These are phyloP conservation scores for Hylodesmum podocarpum DNA, from an alignment of 306 rosid species.

Conservation along the genomic window DNA sequence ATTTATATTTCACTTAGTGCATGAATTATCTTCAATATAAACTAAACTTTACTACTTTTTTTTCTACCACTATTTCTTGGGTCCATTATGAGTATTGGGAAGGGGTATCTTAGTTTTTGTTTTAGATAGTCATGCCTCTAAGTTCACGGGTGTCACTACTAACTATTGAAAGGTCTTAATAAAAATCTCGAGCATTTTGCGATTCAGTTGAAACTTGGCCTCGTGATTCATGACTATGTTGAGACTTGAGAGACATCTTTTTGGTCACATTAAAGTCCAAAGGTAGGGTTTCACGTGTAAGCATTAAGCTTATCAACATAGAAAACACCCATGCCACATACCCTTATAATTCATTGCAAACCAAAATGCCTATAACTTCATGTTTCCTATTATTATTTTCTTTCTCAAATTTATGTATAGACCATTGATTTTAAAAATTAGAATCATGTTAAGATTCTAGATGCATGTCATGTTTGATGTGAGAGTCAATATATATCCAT, in stretches of 20 bases:
- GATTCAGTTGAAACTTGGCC: conserved; percentile 33
- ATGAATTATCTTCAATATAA: too few relatives aligned
- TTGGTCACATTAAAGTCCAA: conserved; percentile 29
- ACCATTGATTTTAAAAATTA: not conserved
- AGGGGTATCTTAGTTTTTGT: not conserved
- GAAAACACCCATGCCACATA: not conserved
- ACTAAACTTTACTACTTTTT: too few relatives aligned
- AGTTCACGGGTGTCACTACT: conserved; percentile 37
- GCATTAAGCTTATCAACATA: not conserved
- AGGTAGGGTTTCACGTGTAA: conserved; percentile 26
- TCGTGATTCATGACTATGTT: conserved; percentile 30
- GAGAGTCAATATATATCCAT: not conserved
- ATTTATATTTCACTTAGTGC: too few relatives aligned
- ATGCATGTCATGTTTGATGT: conserved; percentile 8
- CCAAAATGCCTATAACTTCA: not conserved
- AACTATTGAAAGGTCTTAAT: not conserved
- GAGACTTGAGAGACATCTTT: conserved; percentile 29
- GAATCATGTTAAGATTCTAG: not conserved
- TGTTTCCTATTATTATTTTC: not conserved
- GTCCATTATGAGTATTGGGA: conserved; percentile 5
- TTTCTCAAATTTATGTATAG: not conserved
- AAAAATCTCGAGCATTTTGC: conserved; percentile 21
- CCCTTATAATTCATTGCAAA: conserved; percentile 25
- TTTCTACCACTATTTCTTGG: not conserved
- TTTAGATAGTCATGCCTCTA: not conserved